A percentile compares a stretch with the other conserved stretches of the same genome.
Evolutionary conservation across 108 stramenopile species (phyloP).

Genomic region (Mediolabrus comicus): DNA sequence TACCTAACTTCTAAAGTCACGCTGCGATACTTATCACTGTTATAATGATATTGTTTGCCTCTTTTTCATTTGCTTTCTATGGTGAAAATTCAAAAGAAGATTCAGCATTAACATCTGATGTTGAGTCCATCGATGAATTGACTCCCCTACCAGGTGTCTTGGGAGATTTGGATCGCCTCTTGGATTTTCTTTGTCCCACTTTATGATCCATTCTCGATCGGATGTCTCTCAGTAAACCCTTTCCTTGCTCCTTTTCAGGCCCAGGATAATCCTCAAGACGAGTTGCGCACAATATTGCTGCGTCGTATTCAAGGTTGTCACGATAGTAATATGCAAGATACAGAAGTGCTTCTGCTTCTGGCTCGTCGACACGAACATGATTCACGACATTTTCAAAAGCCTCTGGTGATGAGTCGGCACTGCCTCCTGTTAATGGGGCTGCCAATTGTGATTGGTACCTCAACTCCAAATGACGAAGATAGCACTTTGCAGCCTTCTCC

Average conservation of each 20-base stretch:
- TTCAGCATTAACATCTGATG: constrained; percentile 23
- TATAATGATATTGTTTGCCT: not conserved
- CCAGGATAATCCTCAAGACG: constrained; percentile 92
- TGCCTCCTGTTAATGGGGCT: constrained; percentile 8
- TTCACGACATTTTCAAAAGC: constrained; percentile 65
- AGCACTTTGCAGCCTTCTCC: constrained; percentile 92
- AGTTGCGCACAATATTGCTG: constrained; percentile 76
- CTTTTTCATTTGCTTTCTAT: constrained; percentile 1
- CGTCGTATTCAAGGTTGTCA: constrained; percentile 71
- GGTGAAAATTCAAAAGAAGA: constrained; percentile 53
- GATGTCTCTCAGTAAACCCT: constrained; percentile 89
- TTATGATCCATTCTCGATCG: constrained; percentile 64
- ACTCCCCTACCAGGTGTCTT: constrained; percentile 14
- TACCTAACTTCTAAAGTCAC: too few relatives aligned
- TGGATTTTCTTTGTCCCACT: constrained; percentile 37
- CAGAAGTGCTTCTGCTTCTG: constrained; percentile 87
- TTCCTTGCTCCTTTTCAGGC: constrained; percentile 93
- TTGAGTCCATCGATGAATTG: constrained; percentile 31
- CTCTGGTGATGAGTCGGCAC: constrained; percentile 28
- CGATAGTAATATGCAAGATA: constrained; percentile 87
- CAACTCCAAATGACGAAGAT: constrained; percentile 82
- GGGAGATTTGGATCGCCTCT: constrained; percentile 39
- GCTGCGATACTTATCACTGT: too few relatives aligned
- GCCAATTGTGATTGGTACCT: constrained; percentile 60
- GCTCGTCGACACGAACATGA: constrained; percentile 77